Percentiles rank a stretch among this genome's conserved stretches.
phyloP scores from a whole-genome alignment of 805 yeast species.

The Wickerhamomyces ciferrii region DNA sequence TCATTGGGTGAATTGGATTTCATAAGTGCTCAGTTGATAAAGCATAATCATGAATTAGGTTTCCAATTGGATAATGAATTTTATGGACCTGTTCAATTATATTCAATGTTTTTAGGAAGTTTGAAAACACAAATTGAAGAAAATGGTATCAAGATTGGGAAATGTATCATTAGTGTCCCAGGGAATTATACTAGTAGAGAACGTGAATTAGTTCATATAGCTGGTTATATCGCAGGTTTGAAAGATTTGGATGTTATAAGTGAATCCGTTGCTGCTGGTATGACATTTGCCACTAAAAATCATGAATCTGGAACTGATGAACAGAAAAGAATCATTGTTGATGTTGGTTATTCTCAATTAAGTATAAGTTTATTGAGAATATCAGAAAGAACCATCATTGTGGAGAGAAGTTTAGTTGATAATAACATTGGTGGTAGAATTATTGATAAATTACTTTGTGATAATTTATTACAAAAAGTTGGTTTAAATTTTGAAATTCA shows the following conservation, averaged over 20 bases:
- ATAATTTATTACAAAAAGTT: slow-evolving; percentile 72
- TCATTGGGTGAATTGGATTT: slow-evolving; percentile 48
- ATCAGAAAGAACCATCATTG: slow-evolving; percentile 64
- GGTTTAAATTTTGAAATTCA: slow-evolving; percentile 70
- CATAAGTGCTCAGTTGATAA: slow-evolving; percentile 20
- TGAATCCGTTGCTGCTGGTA: slow-evolving; percentile 84
- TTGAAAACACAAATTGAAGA: slow-evolving; percentile 38
- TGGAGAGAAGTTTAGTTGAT: slow-evolving; percentile 65
- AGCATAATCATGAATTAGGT: slow-evolving; percentile 54
- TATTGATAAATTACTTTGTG: slow-evolving; percentile 68
- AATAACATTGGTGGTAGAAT: slow-evolving; percentile 84
- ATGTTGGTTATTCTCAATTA: slow-evolving; percentile 77
- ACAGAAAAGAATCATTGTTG: slow-evolving; percentile 69
- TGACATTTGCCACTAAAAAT: slow-evolving; percentile 68
- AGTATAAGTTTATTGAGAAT: slow-evolving; percentile 68
- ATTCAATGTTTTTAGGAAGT: slow-evolving; percentile 75
- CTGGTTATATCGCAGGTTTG: slow-evolving; percentile 73
- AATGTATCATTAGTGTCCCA: slow-evolving; percentile 76
- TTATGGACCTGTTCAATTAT: slow-evolving; percentile 65
- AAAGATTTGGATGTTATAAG: slow-evolving; percentile 82
- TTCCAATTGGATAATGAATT: slow-evolving; percentile 64
- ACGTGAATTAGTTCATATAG: slow-evolving; percentile 79
- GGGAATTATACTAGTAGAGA: slow-evolving; percentile 79
- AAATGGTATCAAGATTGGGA: slow-evolving; percentile 35
- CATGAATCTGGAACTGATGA: slow-evolving; percentile 76